Evolutionary conservation across 164 flowering plant species (phyloP).

Genomic region (Stephania yunnanensis): DNA sequence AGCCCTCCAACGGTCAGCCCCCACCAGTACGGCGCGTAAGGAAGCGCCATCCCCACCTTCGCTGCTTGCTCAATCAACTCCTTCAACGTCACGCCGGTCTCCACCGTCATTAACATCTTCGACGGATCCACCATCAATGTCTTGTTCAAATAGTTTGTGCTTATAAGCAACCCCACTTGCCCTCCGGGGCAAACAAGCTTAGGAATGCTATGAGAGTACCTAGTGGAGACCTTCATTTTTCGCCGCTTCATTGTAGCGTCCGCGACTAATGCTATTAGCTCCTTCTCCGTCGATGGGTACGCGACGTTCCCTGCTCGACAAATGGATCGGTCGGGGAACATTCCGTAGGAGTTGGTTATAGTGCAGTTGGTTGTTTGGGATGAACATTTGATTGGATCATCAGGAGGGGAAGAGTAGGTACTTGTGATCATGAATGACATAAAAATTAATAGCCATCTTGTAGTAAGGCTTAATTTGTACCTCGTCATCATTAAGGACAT

Average conservation of each 20-base stretch:
- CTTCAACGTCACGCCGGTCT: slow-evolving; percentile 52
- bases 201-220: slow-evolving; percentile 55
- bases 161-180: slow-evolving; percentile 45
- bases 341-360: slow-evolving; percentile 62
- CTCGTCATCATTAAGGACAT: too few species aligned
- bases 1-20: slow-evolving; percentile 71
- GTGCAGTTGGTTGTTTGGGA: slow-evolving; percentile 41
- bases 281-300: slow-evolving; percentile 50
- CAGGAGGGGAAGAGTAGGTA: slow-evolving; percentile 40
- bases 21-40: slow-evolving; percentile 77
- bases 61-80: slow-evolving; percentile 50
- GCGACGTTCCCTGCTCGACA: slow-evolving; percentile 44
- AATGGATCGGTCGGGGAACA: slow-evolving; percentile 54
- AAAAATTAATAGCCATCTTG: too few species aligned
- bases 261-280: slow-evolving; percentile 44
- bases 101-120: slow-evolving; percentile 41
- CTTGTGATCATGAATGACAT: too few species aligned
- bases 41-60: slow-evolving; percentile 49
- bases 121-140: slow-evolving; percentile 23
- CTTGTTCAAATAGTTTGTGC: slow-evolving; percentile 47
- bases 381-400: slow-evolving; percentile 52
- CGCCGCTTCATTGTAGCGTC: slow-evolving; percentile 31
- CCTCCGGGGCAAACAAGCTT: slow-evolving; percentile 61
- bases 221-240: slow-evolving; percentile 60
- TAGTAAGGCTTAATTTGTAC: too few species aligned